phyloP scores from a whole-genome alignment of 495 filamentous ascomycete species.

The Penicillium egyptiacum region DNA sequence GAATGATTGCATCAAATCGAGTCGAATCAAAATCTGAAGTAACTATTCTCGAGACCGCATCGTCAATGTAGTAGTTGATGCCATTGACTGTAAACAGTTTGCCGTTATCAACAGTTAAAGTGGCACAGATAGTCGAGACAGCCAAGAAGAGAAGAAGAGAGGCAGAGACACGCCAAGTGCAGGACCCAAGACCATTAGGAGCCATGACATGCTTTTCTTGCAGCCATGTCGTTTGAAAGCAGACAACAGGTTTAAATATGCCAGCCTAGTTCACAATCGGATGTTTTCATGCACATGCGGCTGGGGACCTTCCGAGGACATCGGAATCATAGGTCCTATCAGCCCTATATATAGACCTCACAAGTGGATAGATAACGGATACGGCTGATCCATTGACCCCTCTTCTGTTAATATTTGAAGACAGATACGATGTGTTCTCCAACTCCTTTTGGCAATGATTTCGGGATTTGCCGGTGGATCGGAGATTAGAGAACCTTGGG shows the following conservation, averaged over 20 bases:
- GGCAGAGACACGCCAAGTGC: not conserved
- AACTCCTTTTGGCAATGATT: not conserved
- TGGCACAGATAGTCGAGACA: constrained; percentile 7
- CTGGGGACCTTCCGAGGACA: not conserved
- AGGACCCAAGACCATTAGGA: not conserved
- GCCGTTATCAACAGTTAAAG: constrained; percentile 36
- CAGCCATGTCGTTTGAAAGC: not conserved
- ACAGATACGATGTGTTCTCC: not conserved
- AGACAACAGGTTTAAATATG: not conserved
- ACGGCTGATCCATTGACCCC: not conserved
- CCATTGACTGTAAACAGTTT: constrained; percentile 41
- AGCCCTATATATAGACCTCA: not conserved
- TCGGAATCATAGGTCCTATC: not conserved
- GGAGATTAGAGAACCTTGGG: too few species aligned
- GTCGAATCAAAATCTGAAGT: constrained; percentile 23
- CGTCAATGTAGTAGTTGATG: constrained; percentile 42
- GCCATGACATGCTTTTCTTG: not conserved
- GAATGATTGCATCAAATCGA: constrained; percentile 29
- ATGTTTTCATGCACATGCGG: not conserved
- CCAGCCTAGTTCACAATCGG: not conserved
- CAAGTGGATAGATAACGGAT: not conserved
- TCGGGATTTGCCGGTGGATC: not conserved
- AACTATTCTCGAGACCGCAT: constrained; percentile 17
- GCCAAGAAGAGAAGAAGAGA: not conserved
- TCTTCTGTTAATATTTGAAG: not conserved